phyloP scores from a whole-genome alignment of 139 green algal species.

The Picochlorum sp. region DNA sequence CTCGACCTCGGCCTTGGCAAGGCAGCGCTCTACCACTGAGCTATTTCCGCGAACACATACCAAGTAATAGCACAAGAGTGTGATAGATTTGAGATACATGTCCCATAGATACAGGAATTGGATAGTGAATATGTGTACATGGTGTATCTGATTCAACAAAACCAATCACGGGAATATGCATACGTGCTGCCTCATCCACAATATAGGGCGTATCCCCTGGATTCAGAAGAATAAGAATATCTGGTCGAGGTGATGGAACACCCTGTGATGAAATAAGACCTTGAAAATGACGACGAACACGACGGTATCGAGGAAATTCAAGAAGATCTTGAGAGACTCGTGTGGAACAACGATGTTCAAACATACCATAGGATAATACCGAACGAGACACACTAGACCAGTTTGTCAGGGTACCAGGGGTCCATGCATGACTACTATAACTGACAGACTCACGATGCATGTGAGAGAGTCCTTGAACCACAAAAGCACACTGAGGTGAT shows the following conservation, averaged over 20 bases:
- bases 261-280: slow-evolving; percentile 16
- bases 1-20: slow-evolving; percentile 33
- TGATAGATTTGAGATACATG: slow-evolving; percentile 22
- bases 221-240: slow-evolving; percentile 36
- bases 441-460: not conserved
- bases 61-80: slow-evolving; percentile 21
- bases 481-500: slow-evolving; percentile 9
- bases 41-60: slow-evolving; percentile 22
- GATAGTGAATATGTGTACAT: slow-evolving; percentile 19
- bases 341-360: slow-evolving; percentile 20
- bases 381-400: slow-evolving; percentile 27
- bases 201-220: slow-evolving; percentile 24
- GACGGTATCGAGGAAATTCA: slow-evolving; percentile 23
- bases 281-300: slow-evolving; percentile 23
- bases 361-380: slow-evolving; percentile 24
- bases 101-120: slow-evolving; percentile 27
- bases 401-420: slow-evolving; percentile 23
- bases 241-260: slow-evolving; percentile 15
- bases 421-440: slow-evolving; percentile 7
- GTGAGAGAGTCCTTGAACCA: not conserved
- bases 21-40: slow-evolving; percentile 45
- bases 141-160: slow-evolving; percentile 30
- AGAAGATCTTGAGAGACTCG: slow-evolving; percentile 16
- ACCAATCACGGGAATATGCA: slow-evolving; percentile 29
- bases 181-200: slow-evolving; percentile 21